phyloP scores from a whole-genome alignment of 768 basidiomycete genomes.

The Auricularia cornea region DNA sequence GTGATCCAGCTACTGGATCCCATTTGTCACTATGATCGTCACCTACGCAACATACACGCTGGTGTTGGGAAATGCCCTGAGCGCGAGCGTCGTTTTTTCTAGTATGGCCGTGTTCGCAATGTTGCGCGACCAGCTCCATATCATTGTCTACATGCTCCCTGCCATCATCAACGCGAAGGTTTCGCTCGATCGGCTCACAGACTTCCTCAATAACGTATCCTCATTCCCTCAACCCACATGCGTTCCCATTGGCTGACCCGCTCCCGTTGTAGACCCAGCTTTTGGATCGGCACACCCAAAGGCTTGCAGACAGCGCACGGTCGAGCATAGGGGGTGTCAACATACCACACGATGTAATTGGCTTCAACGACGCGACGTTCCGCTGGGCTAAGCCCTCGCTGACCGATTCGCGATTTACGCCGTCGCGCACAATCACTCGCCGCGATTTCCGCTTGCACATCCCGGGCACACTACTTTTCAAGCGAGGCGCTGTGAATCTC shows the following conservation, averaged over 20 bases:
- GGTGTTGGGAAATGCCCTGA: neutral
- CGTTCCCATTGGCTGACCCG: neutral
- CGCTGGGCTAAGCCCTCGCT: slow-evolving; percentile 11
- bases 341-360: neutral
- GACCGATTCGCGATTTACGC: no score
- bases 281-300: slow-evolving; percentile 12
- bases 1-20: slow-evolving; percentile 20
- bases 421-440: no score
- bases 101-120: slow-evolving; percentile 32
- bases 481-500: slow-evolving; percentile 4
- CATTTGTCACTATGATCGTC: slow-evolving; percentile 28
- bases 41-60: slow-evolving; percentile 23
- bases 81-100: slow-evolving; percentile 19
- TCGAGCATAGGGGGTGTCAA: neutral
- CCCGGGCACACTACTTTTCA: slow-evolving; percentile 6
- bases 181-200: slow-evolving; percentile 28
- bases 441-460: slow-evolving; percentile 3
- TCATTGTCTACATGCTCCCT: slow-evolving; percentile 5
- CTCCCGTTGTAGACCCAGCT: slow-evolving; percentile 13
- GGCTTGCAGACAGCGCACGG: neutral
- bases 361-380: slow-evolving; percentile 12
- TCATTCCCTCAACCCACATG: neutral
- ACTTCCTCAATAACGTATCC: slow-evolving; percentile 24
- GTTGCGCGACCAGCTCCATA: slow-evolving; percentile 19
- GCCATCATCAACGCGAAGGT: slow-evolving; percentile 18